Evolutionary conservation across 2,329 filamentous ascomycete genomes (phyloP).

Genomic region (Berkeleyomyces rouxiae): DNA sequence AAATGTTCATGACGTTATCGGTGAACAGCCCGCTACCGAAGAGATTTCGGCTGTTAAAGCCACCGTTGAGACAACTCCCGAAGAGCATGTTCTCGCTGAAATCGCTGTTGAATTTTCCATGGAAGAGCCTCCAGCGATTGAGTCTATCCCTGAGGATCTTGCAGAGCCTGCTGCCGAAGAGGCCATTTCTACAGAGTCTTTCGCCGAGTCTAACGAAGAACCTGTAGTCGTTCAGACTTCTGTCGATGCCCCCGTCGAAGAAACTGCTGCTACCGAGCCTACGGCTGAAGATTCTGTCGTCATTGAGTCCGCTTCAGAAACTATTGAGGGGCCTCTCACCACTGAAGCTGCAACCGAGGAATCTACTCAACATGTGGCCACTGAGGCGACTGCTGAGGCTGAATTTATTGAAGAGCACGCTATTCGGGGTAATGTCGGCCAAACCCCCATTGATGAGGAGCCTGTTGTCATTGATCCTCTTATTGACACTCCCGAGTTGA

Average conservation of each 20-base stretch:
- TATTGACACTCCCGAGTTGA: no score
- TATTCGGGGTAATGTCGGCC: not conserved
- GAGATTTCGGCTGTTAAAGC: no score
- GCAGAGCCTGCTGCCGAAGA: not conserved
- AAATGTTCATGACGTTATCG: no score
- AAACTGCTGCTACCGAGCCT: not conserved
- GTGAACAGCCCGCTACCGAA: no score
- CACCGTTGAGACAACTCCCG: no score
- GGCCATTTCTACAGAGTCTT: not conserved
- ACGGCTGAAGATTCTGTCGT: slow-evolving; percentile 8
- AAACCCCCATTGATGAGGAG: not conserved
- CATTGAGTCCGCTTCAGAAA: not conserved
- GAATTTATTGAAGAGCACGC: not conserved
- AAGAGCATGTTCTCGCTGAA: no score
- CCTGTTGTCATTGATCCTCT: not conserved
- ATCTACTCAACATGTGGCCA: not conserved
- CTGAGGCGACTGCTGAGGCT: no score
- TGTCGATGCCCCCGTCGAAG: not conserved
- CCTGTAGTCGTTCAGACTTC: not conserved
- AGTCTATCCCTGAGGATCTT: not conserved
- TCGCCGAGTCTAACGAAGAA: not conserved
- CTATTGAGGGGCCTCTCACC: not conserved
- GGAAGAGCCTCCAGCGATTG: not conserved
- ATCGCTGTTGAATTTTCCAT: not conserved
- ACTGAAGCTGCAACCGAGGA: not conserved